phyloP scores from a whole-genome alignment of 2,329 filamentous ascomycete genomes.

The Ophiostoma australiae region DNA sequence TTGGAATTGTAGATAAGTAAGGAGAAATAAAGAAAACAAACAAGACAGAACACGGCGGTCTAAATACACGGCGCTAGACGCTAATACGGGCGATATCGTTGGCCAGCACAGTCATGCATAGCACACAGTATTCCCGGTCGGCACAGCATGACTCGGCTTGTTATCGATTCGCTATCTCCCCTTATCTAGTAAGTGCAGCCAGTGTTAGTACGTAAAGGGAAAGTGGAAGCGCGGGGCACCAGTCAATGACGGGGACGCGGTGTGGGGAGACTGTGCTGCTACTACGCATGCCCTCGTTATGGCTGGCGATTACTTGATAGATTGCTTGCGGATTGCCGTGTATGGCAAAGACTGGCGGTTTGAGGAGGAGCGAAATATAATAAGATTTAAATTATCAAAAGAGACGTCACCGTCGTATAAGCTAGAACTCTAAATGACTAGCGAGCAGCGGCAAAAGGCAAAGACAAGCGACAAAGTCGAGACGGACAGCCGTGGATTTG shows the following conservation, averaged over 20 bases:
- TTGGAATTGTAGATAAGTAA: not conserved
- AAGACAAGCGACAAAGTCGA: too few relatives aligned
- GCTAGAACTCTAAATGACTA: not conserved
- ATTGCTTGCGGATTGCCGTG: not conserved
- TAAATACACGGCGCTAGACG: not conserved
- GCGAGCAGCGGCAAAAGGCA: not conserved
- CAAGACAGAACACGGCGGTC: not conserved
- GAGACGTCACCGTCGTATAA: not conserved
- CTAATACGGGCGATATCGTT: constrained; percentile 5
- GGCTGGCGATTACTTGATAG: not conserved
- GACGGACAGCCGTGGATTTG: not conserved
- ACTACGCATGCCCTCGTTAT: not conserved
- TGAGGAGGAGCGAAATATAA: not conserved
- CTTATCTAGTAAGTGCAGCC: not conserved
- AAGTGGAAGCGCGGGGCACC: constrained; percentile 8
- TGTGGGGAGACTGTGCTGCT: not conserved
- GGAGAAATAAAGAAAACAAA: not conserved
- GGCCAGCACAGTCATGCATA: not conserved
- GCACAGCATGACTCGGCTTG: not conserved
- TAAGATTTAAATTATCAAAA: not conserved
- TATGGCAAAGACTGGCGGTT: not conserved
- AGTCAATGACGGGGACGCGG: not conserved
- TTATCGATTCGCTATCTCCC: not conserved
- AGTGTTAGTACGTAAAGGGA: constrained; percentile 13
- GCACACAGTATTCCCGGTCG: not conserved